Base-by-base conservation (phyloP, 257 asterid genomes). In the Jacaranda copaia region DNA sequence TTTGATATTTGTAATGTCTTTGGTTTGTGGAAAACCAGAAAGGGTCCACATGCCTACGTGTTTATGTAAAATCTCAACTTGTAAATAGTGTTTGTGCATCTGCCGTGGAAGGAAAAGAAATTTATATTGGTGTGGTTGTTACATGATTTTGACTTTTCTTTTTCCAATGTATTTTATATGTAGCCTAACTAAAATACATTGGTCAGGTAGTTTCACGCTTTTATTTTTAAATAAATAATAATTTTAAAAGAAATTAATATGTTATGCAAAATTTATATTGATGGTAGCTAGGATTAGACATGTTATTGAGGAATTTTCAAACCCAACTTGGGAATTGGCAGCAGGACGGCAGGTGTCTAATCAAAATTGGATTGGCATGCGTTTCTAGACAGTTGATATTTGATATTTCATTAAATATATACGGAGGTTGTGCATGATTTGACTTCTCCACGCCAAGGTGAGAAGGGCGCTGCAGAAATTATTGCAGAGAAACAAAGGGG, bases 11-110 rank as follows among this genome's bases (percentile, higher is more conserved):
- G 73, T 70, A 25, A 25, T 56, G 39, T 64, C 35, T 18, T 18
- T 67, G 81, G 45, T 69, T 36, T 77, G 89, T 79, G 91, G 91
- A 72, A 55, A 72, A 72, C 76, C 76, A 73, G 1, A 25, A 73
- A 58, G 69, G 77, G 77, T 20, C 77, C 77, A 59, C 77, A 12
- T 40, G 14, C 68, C 20, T 5, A 36, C 43, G 77, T 57, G 13
- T 39, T 39, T 46, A 5, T 68, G 45, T 60, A 64, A 57, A 45
- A 5, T 73, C 14, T 25, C 45, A 59, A 73, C 14, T 42, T 73
- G 77, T 73, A 73, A 43, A 73, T 59, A 57, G 35, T n/a, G 65
- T 36, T 53, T 70, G 76, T 51, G 66, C 52, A 15, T 51, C 62
- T 8, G 16, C 8, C 35, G 45, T 35, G 6, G 36, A 69, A 36